Conservation (phyloP, 2,329 filamentous ascomycete species). For the Escovopsis sp. region DNA sequence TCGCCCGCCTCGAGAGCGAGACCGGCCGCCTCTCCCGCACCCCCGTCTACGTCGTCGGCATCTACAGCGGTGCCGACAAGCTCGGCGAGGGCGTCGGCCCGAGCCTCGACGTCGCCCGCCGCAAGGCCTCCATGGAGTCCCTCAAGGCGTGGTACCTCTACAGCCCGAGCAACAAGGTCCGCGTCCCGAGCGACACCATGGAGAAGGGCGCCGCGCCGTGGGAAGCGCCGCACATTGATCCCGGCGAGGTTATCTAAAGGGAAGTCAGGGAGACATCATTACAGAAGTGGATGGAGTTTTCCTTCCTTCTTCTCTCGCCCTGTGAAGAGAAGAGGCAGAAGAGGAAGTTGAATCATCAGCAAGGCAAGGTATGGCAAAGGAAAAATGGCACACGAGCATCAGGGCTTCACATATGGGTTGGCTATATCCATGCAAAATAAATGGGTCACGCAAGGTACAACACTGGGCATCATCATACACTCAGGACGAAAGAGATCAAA, state of each 20-base stretch:
- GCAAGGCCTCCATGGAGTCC: slow-evolving; percentile 67
- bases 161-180: slow-evolving; percentile 51
- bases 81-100: slow-evolving; percentile 78
- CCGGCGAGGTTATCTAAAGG: slow-evolving; percentile 48
- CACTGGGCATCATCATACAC: too few relatives aligned
- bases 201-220: slow-evolving; percentile 44
- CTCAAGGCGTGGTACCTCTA: slow-evolving; percentile 96
- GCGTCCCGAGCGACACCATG: slow-evolving; percentile 56
- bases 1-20: slow-evolving; percentile 78
- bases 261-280: too few relatives aligned
- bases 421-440: neutral
- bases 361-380: too few relatives aligned
- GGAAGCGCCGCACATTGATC: slow-evolving; percentile 53
- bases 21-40: slow-evolving; percentile 73
- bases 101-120: slow-evolving; percentile 61
- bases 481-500: too few relatives aligned
- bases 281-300: too few relatives aligned
- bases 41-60: slow-evolving; percentile 85
- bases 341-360: too few relatives aligned
- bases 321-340: too few relatives aligned
- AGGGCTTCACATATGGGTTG: too few relatives aligned
- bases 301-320: too few relatives aligned
- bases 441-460: too few relatives aligned
- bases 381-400: too few relatives aligned
- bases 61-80: slow-evolving; percentile 83